These are phyloP conservation scores for Trypanosoma cruzi DNA, from an alignment of 208 protist genomes.

Conservation along the genomic window DNA sequence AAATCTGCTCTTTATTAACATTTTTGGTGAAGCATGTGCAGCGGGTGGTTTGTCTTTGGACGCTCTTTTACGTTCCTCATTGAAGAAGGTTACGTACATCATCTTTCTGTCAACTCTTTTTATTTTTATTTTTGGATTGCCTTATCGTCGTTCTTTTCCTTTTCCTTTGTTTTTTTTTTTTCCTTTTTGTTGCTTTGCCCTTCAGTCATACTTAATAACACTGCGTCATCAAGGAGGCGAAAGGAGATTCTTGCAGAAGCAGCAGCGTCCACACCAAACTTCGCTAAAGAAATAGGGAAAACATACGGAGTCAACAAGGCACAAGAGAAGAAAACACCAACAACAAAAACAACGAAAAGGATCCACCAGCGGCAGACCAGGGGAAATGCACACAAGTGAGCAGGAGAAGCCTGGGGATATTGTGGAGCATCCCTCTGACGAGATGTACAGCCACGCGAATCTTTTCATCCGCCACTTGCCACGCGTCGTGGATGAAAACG, in stretches of 20 bases:
- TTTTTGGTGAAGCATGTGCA: not conserved
- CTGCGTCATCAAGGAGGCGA: too few species aligned
- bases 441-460: constrained; percentile 16
- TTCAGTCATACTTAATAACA: too few species aligned
- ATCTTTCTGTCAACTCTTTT: not conserved
- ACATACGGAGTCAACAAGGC: too few species aligned
- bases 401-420: not conserved
- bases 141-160: constrained; percentile 4
- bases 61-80: not conserved
- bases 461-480: constrained; percentile 17
- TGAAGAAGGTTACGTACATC: not conserved
- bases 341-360: not conserved
- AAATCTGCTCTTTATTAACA: not conserved
- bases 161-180: constrained; percentile 10
- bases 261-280: too few species aligned
- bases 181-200: not conserved
- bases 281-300: too few species aligned
- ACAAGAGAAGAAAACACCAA: not conserved
- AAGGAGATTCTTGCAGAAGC: too few species aligned
- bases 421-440: not conserved
- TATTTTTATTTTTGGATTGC: not conserved
- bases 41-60: not conserved
- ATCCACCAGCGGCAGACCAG: not conserved
- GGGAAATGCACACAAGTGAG: not conserved
- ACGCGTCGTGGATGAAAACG: constrained; percentile 14